Evolutionary conservation across 2,329 filamentous ascomycete species (phyloP), one percentile per base, ranked within the genome.

Genomic region (Ophiostoma australiae): DNA sequence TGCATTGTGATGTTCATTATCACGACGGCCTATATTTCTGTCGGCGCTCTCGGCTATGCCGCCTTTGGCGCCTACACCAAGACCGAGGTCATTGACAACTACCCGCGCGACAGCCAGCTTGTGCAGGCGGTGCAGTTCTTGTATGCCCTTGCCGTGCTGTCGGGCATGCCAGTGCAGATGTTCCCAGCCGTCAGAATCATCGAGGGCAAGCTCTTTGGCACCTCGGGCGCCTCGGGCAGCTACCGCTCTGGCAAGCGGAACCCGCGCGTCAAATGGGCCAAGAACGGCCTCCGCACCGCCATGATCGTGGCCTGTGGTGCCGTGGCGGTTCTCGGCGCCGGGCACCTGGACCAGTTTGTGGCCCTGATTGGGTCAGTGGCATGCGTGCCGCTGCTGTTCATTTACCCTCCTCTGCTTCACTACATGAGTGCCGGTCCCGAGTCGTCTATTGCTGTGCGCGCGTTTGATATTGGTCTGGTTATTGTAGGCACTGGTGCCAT

Each of bases 1-100:
- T 90, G 84, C 72, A 74, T 86, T 15, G 87, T 93, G 78, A 92
- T 93, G 90, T 77, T 89, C 72, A 83, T 92, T 78, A 91, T 92
- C 77, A 92, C 90, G 3, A 78, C 89, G 74, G 85, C 92, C 75
- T 93, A 91, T 79, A 90, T 89, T 1, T 90, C 89, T 0, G 87
- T 92, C 23, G 90, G 90, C 55, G 87, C 88, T 0, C 84, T 93
- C 31, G 91, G 89, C 78, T 93, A 93, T 78, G 90, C 89, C 20
- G 90, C 90, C 0, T 92, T 92, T 76, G 90, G 90, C 69, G 83
- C 85, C 70, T 79, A 84, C 70, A 92, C 90, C 10, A 85, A 87
- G 76, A 91, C 91, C 72, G 89, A 92, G 76, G 86, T 93, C 79
- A 91, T 93, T 77, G 88, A 89, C 80, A 92, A 92, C 78, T 92